Evolutionary conservation across 1,284 basidiomycete genomes (phyloP).

Genomic region (Chalciporus sp.): DNA sequence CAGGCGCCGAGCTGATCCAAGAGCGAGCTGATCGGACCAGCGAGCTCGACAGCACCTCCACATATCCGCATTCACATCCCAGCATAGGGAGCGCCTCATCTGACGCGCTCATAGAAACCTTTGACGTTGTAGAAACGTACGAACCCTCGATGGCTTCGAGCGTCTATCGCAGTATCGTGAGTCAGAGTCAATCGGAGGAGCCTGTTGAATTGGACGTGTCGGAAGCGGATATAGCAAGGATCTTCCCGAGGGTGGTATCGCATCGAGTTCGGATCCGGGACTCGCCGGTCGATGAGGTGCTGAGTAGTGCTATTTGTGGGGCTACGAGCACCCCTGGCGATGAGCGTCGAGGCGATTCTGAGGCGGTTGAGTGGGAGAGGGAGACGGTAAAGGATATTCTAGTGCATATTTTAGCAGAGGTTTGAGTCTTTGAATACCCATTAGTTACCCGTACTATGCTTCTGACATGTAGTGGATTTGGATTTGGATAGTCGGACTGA

Average conservation of each 20-base stretch:
- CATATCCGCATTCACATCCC: conserved; percentile 19
- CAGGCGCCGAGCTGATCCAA: conserved; percentile 49
- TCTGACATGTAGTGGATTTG: background rate
- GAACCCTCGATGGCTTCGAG: conserved; percentile 5
- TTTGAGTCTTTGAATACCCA: conserved; percentile 37
- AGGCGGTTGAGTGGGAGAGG: conserved; percentile 34
- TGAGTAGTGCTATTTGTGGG: conserved; percentile 61
- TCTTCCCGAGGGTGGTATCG: conserved; percentile 68
- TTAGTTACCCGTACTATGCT: background rate
- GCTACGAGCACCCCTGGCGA: conserved; percentile 37
- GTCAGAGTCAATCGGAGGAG: conserved; percentile 16
- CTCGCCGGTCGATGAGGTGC: conserved; percentile 66
- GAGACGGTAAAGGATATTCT: conserved; percentile 61
- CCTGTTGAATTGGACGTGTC: conserved; percentile 55
- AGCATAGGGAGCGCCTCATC: conserved; percentile 24
- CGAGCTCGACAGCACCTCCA: conserved; percentile 26
- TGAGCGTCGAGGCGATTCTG: conserved; percentile 23
- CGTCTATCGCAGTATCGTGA: conserved; percentile 6
- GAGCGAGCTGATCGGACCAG: conserved; percentile 25
- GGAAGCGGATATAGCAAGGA: conserved; percentile 69
- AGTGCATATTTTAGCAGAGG: conserved; percentile 54
- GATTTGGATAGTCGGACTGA: no score
- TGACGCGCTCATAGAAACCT: conserved; percentile 25
- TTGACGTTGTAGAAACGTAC: conserved; percentile 15
- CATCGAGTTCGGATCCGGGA: conserved; percentile 69